Evolutionary conservation across 2,329 filamentous ascomycete species (phyloP).

Genomic region (Neopestalotiopsis rosae): DNA sequence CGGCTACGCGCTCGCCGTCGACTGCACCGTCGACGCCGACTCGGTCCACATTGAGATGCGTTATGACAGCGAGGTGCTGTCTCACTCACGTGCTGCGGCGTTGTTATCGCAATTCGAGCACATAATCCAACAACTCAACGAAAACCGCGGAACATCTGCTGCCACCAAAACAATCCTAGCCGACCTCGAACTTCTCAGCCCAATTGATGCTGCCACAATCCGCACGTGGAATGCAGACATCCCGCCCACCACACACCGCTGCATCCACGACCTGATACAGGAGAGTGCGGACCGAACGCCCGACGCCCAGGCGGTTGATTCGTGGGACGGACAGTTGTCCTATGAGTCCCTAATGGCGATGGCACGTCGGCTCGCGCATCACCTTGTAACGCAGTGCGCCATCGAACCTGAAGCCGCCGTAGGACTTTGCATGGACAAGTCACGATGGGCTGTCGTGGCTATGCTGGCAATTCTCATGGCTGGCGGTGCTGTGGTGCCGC

Average conservation of each 20-base stretch:
- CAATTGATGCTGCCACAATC: not conserved
- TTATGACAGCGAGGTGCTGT: not conserved
- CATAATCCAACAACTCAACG: not conserved
- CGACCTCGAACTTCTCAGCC: constrained; percentile 9
- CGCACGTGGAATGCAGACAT: not conserved
- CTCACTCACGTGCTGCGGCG: not conserved
- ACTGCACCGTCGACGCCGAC: constrained; percentile 7
- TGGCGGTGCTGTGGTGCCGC: constrained; percentile 6
- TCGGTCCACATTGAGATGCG: not conserved
- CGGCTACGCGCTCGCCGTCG: constrained; percentile 12
- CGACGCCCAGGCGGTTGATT: not conserved
- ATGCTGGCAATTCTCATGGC: constrained; percentile 25
- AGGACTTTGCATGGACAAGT: constrained; percentile 24
- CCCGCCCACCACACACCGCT: not conserved
- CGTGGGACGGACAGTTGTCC: constrained; percentile 37
- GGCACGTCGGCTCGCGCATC: constrained; percentile 26
- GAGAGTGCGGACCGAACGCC: not conserved
- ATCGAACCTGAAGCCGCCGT: constrained; percentile 20
- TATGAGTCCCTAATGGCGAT: constrained; percentile 29
- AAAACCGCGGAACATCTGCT: not conserved
- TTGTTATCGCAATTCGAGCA: not conserved
- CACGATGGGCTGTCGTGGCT: constrained; percentile 19
- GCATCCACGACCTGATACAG: not conserved
- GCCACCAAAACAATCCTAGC: not conserved
- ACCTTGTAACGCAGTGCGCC: constrained; percentile 22